These are phyloP conservation scores for Coemansia sp. DNA, from an alignment of 192 early-diverging fungal species.

Conservation along the genomic window DNA sequence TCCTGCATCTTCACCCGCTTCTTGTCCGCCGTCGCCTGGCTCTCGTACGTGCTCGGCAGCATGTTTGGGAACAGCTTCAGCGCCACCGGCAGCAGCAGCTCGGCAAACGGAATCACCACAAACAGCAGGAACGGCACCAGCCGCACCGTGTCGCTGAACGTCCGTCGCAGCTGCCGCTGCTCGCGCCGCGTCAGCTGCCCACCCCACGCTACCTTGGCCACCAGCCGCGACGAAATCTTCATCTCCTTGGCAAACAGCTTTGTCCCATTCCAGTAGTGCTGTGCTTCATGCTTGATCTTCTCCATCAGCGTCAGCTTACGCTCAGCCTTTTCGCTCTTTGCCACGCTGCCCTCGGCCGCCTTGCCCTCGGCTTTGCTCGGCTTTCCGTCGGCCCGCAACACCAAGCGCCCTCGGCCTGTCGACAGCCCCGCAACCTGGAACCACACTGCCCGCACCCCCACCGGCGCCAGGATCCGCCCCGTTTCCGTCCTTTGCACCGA, in stretches of 20 bases:
- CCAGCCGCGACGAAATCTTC: constrained; percentile 74
- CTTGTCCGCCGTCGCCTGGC: constrained; percentile 79
- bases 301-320: constrained; percentile 64
- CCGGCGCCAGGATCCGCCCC: not conserved
- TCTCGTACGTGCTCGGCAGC: constrained; percentile 94
- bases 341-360: constrained; percentile 21
- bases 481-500: not conserved
- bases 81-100: constrained; percentile 87
- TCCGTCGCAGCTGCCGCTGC: constrained; percentile 80
- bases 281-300: constrained; percentile 79
- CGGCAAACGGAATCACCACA: constrained; percentile 90
- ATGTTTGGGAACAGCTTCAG: constrained; percentile 95
- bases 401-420: constrained; percentile 12
- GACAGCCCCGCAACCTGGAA: constrained; percentile 27
- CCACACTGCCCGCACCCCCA: constrained; percentile 13
- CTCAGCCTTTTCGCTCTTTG: not conserved
- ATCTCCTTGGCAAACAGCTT: constrained; percentile 87
- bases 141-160: constrained; percentile 78
- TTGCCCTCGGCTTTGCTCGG: constrained; percentile 4
- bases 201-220: constrained; percentile 71
- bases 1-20: constrained; percentile 89
- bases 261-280: constrained; percentile 91
- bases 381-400: constrained; percentile 6
- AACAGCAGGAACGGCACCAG: constrained; percentile 91
- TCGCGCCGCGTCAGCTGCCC: constrained; percentile 78